A percentile compares a stretch with the other conserved stretches of the same genome.
Conservation (phyloP, 2,329 filamentous ascomycete species). For the Colletotrichum tofieldiae region DNA sequence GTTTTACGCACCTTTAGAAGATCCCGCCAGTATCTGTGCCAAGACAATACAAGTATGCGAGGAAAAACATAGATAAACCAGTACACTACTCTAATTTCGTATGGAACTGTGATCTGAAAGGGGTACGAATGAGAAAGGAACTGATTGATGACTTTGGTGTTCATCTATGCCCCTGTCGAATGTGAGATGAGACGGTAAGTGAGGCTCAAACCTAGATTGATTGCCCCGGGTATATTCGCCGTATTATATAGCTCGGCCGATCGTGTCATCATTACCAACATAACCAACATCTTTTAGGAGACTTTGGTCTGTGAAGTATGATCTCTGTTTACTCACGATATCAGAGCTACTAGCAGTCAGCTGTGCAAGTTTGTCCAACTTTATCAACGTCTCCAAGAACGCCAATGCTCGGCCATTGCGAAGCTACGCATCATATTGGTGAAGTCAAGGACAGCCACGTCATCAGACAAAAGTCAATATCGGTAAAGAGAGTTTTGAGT, state of each 20-base stretch:
- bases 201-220: constrained; percentile 10
- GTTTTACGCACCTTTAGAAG: background rate
- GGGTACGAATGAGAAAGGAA: background rate
- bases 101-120: background rate
- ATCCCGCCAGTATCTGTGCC: background rate
- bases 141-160: background rate
- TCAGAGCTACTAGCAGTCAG: background rate
- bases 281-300: background rate
- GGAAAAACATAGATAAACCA: too few species aligned
- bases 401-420: background rate
- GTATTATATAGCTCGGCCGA: background rate
- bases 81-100: background rate
- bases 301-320: background rate
- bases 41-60: background rate
- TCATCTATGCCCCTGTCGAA: too few species aligned
- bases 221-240: background rate
- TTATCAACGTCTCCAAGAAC: background rate
- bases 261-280: too few species aligned
- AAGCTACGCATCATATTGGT: background rate
- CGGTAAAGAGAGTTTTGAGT: background rate
- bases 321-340: too few species aligned
- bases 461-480: background rate
- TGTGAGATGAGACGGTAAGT: background rate
- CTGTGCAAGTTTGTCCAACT: background rate
- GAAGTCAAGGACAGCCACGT: background rate